phyloP scores from a whole-genome alignment of 208 protist genomes.

The Acanthamoeba triangularis region DNA sequence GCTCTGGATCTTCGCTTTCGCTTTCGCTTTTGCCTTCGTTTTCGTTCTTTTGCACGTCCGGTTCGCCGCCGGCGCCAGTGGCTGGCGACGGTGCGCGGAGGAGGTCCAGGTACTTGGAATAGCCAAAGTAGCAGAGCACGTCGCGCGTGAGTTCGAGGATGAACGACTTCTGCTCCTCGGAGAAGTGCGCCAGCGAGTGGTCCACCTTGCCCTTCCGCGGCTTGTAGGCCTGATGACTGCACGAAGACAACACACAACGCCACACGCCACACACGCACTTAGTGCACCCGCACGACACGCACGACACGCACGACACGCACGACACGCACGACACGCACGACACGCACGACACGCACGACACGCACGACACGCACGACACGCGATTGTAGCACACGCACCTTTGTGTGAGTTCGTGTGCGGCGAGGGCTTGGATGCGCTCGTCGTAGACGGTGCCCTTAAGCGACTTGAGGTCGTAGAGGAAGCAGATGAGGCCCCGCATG shows the following conservation, averaged over 20 bases:
- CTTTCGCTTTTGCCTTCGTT: not conserved
- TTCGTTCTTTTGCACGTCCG: not conserved
- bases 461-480: constrained; percentile 26
- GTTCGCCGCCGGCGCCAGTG: not conserved
- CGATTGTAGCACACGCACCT: not conserved
- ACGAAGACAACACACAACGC: no score
- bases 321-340: no score
- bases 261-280: not conserved
- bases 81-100: not conserved
- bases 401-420: not conserved
- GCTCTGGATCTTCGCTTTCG: not conserved
- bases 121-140: constrained; percentile 37
- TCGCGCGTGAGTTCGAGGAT: constrained; percentile 1
- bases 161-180: constrained; percentile 10
- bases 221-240: constrained; percentile 11
- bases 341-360: no score
- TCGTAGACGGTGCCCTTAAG: constrained; percentile 50
- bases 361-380: no score
- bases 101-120: constrained; percentile 13
- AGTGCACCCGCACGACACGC: not conserved
- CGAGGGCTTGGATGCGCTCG: not conserved
- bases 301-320: no score
- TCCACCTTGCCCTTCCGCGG: constrained; percentile 32
- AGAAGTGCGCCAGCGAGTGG: constrained; percentile 44
- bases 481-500: constrained; percentile 50